A percentile compares a stretch with the other conserved stretches of the same genome.
These are phyloP conservation scores for Cytospora mali DNA, from an alignment of 2,329 filamentous ascomycete genomes.

Conservation along the genomic window DNA sequence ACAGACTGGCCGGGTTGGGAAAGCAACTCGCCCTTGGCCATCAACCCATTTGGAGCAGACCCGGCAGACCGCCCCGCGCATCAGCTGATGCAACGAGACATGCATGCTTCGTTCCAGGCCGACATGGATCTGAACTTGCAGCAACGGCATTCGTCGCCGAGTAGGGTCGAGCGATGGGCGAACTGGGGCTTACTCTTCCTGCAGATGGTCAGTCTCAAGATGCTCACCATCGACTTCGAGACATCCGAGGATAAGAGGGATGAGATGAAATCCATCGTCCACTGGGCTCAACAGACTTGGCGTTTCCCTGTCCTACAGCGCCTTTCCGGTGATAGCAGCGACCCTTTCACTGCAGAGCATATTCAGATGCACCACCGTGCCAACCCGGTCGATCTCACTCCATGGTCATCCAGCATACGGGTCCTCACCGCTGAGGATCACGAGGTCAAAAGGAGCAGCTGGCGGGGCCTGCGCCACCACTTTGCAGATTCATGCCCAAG, in stretches of 20 bases:
- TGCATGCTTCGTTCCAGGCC: neutral
- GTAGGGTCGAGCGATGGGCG: neutral
- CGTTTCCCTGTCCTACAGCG: conserved; percentile 7
- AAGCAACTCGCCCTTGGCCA: conserved; percentile 4
- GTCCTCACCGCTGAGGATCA: conserved; percentile 3
- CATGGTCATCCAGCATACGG: neutral
- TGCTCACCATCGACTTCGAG: conserved; percentile 25
- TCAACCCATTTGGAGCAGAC: conserved; percentile 3
- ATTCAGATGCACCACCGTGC: neutral
- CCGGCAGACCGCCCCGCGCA: neutral
- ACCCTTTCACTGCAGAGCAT: neutral
- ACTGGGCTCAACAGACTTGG: conserved; percentile 16
- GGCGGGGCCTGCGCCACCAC: conserved; percentile 6
- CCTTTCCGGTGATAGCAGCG: neutral
- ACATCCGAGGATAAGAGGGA: conserved; percentile 14
- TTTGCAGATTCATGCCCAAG: neutral
- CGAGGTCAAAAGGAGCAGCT: conserved; percentile 9
- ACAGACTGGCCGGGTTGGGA: conserved; percentile 20
- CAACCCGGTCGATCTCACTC: neutral
- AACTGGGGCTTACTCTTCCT: conserved; percentile 21
- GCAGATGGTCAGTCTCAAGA: conserved; percentile 12
- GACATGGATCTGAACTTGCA: neutral
- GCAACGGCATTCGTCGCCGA: neutral
- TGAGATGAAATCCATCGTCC: conserved; percentile 19
- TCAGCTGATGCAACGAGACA: neutral